Percentiles rank a stretch among this genome's conserved stretches.
Evolutionary conservation across 2,329 filamentous ascomycete species (phyloP).

Genomic region (Rosellinia necatrix): DNA sequence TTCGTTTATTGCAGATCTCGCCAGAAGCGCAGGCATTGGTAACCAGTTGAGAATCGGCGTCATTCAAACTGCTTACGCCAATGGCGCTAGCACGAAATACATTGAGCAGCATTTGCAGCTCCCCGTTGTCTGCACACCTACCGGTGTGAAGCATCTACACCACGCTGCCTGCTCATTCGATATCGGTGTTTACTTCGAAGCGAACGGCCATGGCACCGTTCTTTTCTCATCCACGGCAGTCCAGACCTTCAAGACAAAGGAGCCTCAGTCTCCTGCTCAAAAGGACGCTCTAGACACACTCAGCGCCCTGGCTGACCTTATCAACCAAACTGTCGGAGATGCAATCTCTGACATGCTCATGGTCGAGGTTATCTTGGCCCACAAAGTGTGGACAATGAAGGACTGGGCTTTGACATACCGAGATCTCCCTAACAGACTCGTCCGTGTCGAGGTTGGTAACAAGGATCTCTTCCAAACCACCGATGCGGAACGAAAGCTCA

Average conservation of each 20-base stretch:
- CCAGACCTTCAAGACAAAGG: conserved; percentile 74
- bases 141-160: conserved; percentile 96
- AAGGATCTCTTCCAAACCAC: conserved; percentile 88
- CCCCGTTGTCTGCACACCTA: conserved; percentile 90
- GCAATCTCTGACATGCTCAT: conserved; percentile 95
- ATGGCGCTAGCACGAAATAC: conserved; percentile 91
- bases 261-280: conserved; percentile 89
- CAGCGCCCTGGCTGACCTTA: conserved; percentile 81
- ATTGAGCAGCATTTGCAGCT: conserved; percentile 86
- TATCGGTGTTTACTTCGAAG: conserved; percentile 97
- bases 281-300: conserved; percentile 87
- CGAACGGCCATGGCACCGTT: conserved; percentile 95
- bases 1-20: conserved; percentile 89
- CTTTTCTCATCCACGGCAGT: conserved; percentile 88
- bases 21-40: conserved; percentile 76
- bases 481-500: conserved; percentile 87
- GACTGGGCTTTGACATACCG: conserved; percentile 94
- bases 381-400: conserved; percentile 87
- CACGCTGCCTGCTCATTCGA: conserved; percentile 96
- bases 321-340: conserved; percentile 98
- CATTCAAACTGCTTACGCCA: conserved; percentile 97
- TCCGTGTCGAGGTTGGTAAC: conserved; percentile 86
- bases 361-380: conserved; percentile 92
- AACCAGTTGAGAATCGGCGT: conserved; percentile 88
- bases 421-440: conserved; percentile 93